Evolutionary conservation across 805 yeast genomes (phyloP), one percentile per base, ranked within the genome.

Genomic region (Komagataella mondaviorum): DNA sequence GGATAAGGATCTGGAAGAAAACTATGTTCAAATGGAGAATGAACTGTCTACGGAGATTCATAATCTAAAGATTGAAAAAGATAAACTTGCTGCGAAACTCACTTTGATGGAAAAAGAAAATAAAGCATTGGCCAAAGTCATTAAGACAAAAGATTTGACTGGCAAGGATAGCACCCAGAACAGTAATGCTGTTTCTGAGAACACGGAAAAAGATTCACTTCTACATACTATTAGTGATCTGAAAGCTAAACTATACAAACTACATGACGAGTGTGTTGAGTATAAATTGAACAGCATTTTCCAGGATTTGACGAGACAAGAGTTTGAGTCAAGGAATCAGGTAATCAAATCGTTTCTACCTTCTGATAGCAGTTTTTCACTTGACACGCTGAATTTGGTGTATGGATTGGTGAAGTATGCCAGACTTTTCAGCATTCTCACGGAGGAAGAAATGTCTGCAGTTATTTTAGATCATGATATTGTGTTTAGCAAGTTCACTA

Each of bases 1-100:
- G 12, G 79, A 80, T 51, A 68, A 64, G 46, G 77, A 76, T 48
- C 62, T 81, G 30, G 83, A 79, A 51, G 71, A 69, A 8, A 64
- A 62, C 46, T 80, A 74, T 51, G 24, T 58, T 1, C 69, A 64
- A 20, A 63, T 75, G 0, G 81, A 78, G 53, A 52, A 54, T 3
- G 77, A 76, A 23, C 62, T 80, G 12, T 64, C 66, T 12, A 51
- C 57, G 1, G 73, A 76, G 4, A 63, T 80, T n/a, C 3, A 55
- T 5, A 30, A 18, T 1, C 39, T 62, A 4, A 45, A 49, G 12
- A 18, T n/a, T 1, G 53, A 54, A 17, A 57, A 60, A 43, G 22
- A 16, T 3, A 45, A 44, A 4, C 20, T 69, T 8, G 50, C 50
- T 4, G 14, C 47, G 0, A 47, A 56, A 5, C 49, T 65, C 1